Percentiles rank a stretch among this genome's conserved stretches.
Evolutionary conservation across 306 rosid genomes (phyloP).

Genomic region (Malus orientalis): DNA sequence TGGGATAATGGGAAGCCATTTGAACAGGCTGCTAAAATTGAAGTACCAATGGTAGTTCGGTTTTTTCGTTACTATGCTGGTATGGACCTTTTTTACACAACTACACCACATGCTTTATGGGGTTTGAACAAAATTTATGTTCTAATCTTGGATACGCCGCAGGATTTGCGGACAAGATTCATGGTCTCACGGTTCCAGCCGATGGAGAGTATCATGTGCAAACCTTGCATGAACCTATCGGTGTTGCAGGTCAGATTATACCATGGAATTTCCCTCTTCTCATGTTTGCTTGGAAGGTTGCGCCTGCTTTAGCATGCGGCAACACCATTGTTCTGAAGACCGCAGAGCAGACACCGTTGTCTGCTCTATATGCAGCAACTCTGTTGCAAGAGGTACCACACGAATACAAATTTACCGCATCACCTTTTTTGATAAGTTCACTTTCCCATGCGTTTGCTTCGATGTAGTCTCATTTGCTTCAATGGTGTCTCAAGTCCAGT

Average conservation of each 20-base stretch:
- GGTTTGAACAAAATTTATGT: not conserved
- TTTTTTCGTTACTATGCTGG: slow-evolving; percentile 79
- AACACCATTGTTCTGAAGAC: slow-evolving; percentile 77
- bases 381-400: slow-evolving; percentile 64
- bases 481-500: not conserved
- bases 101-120: not conserved
- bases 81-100: slow-evolving; percentile 7
- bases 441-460: not conserved
- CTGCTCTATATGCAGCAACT: slow-evolving; percentile 60
- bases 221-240: slow-evolving; percentile 90
- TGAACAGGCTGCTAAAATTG: slow-evolving; percentile 61
- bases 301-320: slow-evolving; percentile 89
- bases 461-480: not conserved
- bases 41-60: slow-evolving; percentile 68
- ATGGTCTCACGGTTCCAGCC: slow-evolving; percentile 79
- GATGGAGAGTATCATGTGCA: slow-evolving; percentile 73
- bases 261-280: slow-evolving; percentile 97
- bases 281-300: slow-evolving; percentile 88
- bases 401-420: not conserved
- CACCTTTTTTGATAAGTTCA: not conserved
- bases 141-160: slow-evolving; percentile 6
- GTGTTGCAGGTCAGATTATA: slow-evolving; percentile 92
- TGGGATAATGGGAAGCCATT: slow-evolving; percentile 95
- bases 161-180: slow-evolving; percentile 98
- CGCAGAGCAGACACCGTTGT: slow-evolving; percentile 90